phyloP scores from a whole-genome alignment of 2,329 filamentous ascomycete species.

The Dryadomyces sulphureus region DNA sequence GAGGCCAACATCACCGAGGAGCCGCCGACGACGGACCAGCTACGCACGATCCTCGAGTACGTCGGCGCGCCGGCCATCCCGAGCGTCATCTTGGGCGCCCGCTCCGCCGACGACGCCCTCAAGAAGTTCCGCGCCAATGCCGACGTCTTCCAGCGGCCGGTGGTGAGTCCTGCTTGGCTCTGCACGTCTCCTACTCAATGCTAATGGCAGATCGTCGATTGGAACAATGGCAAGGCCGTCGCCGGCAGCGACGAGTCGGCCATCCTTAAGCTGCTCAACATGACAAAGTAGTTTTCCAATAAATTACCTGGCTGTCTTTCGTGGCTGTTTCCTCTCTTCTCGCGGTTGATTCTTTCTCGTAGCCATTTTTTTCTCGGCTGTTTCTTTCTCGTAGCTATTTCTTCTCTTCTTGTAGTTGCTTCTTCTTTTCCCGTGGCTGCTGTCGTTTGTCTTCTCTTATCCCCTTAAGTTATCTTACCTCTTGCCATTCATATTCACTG shows the following conservation, averaged over 20 bases:
- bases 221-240: constrained; percentile 77
- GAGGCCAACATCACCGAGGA: constrained; percentile 44
- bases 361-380: no score
- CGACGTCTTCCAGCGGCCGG: constrained; percentile 56
- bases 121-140: constrained; percentile 59
- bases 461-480: no score
- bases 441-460: no score
- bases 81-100: constrained; percentile 58
- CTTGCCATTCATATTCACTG: no score
- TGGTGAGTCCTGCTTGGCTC: constrained; percentile 40
- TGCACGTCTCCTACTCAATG: neutral
- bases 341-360: no score
- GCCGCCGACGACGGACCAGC: constrained; percentile 43
- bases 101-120: constrained; percentile 60
- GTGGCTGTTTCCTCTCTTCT: no score
- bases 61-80: constrained; percentile 47
- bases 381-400: no score
- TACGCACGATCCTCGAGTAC: constrained; percentile 23
- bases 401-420: no score
- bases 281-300: no score
- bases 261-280: constrained; percentile 67
- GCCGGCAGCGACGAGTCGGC: constrained; percentile 72
- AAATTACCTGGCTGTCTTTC: no score
- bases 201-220: constrained; percentile 55
- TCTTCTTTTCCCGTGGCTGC: no score